Percentiles rank a stretch among this genome's conserved stretches.
phyloP scores from a whole-genome alignment of 441 rosid species.

The Gossypium davidsonii region DNA sequence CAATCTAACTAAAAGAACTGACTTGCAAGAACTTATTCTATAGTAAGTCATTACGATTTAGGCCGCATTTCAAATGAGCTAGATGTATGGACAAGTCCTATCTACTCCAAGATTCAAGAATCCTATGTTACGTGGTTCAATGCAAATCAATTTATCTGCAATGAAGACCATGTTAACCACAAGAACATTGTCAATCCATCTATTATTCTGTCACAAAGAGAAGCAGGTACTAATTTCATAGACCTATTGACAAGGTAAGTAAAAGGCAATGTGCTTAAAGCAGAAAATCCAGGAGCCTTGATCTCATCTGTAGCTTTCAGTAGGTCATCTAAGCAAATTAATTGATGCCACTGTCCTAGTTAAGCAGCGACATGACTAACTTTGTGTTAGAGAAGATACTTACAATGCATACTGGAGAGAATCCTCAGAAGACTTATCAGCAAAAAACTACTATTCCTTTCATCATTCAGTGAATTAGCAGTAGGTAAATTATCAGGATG shows the following conservation, averaged over 20 bases:
- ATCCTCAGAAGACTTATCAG: conserved; percentile 36
- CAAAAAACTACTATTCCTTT: conserved; percentile 28
- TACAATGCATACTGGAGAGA: conserved; percentile 43
- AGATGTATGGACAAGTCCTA: neutral
- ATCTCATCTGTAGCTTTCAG: neutral
- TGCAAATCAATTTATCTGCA: neutral
- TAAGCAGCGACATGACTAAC: conserved; percentile 8
- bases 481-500: conserved; percentile 29
- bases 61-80: neutral
- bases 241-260: neutral
- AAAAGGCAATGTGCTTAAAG: neutral
- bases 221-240: neutral
- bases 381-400: conserved; percentile 16
- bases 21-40: neutral
- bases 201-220: neutral
- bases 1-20: neutral
- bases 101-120: neutral
- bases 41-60: neutral
- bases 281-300: conserved; percentile 6
- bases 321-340: conserved; percentile 12
- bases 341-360: neutral
- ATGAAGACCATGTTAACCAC: neutral
- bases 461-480: conserved; percentile 26
- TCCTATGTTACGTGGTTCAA: neutral
- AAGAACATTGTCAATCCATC: conserved; percentile 7